phyloP scores from a whole-genome alignment of 495 filamentous ascomycete genomes.

The Aspergillus kassunensis region DNA sequence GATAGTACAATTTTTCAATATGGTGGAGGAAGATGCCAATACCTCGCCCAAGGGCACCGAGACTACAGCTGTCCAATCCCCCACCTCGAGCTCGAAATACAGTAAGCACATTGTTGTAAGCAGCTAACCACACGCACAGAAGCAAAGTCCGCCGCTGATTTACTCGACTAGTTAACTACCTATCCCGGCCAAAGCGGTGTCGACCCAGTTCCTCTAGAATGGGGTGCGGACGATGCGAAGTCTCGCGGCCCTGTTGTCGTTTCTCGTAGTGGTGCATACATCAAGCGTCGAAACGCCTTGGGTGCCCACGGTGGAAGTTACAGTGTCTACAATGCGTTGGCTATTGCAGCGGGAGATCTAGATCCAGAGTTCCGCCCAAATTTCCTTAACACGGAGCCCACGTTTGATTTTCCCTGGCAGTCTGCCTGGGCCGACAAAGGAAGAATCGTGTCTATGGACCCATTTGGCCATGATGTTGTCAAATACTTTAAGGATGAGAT shows the following conservation, averaged over 20 bases:
- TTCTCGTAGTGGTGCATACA: conserved; percentile 66
- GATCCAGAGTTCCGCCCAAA: conserved; percentile 82
- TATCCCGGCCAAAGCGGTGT: conserved; percentile 94
- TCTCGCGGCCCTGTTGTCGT: conserved; percentile 88
- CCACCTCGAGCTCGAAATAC: conserved; percentile 26
- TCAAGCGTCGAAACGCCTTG: conserved; percentile 83
- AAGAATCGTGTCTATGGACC: conserved; percentile 98
- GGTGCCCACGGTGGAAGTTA: conserved; percentile 97
- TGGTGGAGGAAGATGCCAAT: conserved; percentile 22
- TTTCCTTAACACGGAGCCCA: conserved; percentile 92
- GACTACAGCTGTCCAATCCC: conserved; percentile 18
- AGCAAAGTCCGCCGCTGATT: not conserved
- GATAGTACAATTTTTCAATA: conserved; percentile 5
- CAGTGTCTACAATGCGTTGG: conserved; percentile 91
- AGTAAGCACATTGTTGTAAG: conserved; percentile 46
- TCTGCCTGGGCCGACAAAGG: conserved; percentile 85
- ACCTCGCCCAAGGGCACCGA: conserved; percentile 15
- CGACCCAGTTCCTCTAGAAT: conserved; percentile 81
- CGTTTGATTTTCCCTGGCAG: conserved; percentile 81
- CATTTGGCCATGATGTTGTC: conserved; percentile 72
- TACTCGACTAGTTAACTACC: conserved; percentile 57
- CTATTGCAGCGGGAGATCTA: conserved; percentile 86
- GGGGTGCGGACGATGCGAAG: conserved; percentile 74
- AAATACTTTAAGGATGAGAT: conserved; percentile 38
- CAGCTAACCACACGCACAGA: not conserved